phyloP scores from a whole-genome alignment of 108 stramenopile species.

The Skeletonema grethae region DNA sequence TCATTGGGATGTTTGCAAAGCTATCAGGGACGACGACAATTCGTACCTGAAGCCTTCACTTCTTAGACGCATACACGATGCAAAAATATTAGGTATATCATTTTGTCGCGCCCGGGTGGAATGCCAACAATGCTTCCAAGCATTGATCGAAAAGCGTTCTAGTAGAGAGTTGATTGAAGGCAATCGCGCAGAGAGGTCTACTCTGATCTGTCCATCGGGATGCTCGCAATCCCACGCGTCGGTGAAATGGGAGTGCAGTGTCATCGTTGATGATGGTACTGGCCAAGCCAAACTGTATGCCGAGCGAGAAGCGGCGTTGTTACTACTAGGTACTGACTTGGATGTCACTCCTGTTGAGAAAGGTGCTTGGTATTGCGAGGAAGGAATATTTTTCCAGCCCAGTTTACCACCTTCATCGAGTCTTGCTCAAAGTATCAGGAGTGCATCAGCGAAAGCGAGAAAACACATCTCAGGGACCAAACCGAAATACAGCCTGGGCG shows the following conservation, averaged over 20 bases:
- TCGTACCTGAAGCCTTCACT: conserved; percentile 62
- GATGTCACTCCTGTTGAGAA: conserved; percentile 57
- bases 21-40: conserved; percentile 35
- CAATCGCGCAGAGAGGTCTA: not conserved
- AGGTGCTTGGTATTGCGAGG: conserved; percentile 60
- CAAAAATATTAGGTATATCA: conserved; percentile 56
- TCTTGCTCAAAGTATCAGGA: conserved; percentile 45
- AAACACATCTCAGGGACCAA: conserved; percentile 10
- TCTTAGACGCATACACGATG: conserved; percentile 52
- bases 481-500: conserved; percentile 1
- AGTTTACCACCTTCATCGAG: conserved; percentile 52
- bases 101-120: conserved; percentile 72
- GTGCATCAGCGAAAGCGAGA: conserved; percentile 31
- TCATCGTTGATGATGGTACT: conserved; percentile 81
- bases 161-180: not conserved
- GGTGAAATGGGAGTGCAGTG: conserved; percentile 88
- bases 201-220: conserved; percentile 43
- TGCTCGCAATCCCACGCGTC: conserved; percentile 37
- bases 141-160: conserved; percentile 13
- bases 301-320: conserved; percentile 78
- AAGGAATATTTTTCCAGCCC: conserved; percentile 64
- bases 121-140: conserved; percentile 66
- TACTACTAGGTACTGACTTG: conserved; percentile 51
- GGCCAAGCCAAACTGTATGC: conserved; percentile 84
- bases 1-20: conserved; percentile 51